Conservation (phyloP, 805 yeast genomes). For the Scheffersomyces ergatensis region DNA sequence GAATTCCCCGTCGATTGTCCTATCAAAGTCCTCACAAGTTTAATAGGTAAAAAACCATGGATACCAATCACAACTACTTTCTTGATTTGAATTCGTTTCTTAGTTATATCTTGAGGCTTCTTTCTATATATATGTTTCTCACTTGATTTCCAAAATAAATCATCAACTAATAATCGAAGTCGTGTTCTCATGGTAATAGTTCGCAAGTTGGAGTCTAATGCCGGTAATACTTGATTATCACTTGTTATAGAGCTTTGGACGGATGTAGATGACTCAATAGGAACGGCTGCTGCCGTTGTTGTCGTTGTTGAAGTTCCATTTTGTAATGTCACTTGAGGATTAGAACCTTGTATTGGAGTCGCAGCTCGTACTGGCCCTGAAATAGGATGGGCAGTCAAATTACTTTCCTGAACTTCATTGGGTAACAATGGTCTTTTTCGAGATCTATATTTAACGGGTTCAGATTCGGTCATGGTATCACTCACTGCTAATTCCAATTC, state of each 20-base stretch:
- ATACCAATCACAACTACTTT: conserved; percentile 32
- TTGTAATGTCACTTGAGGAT: not conserved
- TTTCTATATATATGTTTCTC: conserved; percentile 4
- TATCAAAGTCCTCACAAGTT: conserved; percentile 32
- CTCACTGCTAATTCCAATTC: conserved; percentile 31
- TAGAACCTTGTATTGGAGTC: not conserved
- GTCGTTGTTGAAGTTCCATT: not conserved
- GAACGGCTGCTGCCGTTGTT: not conserved
- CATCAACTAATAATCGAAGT: conserved; percentile 20
- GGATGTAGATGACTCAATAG: not conserved
- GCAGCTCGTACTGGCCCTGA: not conserved
- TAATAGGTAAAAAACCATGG: conserved; percentile 40
- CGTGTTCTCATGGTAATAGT: conserved; percentile 20
- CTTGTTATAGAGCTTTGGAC: not conserved
- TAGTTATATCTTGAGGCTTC: not conserved
- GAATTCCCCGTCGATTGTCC: conserved; percentile 39
- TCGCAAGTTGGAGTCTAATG: conserved; percentile 20
- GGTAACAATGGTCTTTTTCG: conserved; percentile 32
- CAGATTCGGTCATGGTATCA: conserved; percentile 28
- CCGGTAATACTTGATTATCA: conserved; percentile 13
- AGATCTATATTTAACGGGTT: conserved; percentile 31
- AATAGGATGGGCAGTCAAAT: conserved; percentile 9
- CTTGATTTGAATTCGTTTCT: conserved; percentile 6
- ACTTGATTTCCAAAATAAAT: conserved; percentile 11
- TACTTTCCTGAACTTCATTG: conserved; percentile 31